A percentile compares a stretch with the other conserved stretches of the same genome.
These are phyloP conservation scores for Boletus pseudo-olivaceus DNA, from an alignment of 768 basidiomycete species.

Conservation along the genomic window DNA sequence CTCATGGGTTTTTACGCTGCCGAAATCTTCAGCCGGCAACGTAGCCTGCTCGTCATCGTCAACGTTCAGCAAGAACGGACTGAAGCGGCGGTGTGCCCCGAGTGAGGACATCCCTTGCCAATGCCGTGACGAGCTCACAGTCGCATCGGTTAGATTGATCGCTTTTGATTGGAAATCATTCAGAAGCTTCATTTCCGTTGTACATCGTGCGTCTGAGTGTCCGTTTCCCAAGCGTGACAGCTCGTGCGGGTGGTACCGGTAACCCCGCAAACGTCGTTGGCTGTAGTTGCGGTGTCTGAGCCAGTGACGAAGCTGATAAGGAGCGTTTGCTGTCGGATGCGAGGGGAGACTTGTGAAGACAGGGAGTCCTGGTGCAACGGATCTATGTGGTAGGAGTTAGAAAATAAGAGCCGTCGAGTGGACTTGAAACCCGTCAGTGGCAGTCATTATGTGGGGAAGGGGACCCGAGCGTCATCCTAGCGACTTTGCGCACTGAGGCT, in stretches of 20 bases:
- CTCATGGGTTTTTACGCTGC: background rate
- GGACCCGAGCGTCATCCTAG: too few species aligned
- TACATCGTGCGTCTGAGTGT: background rate
- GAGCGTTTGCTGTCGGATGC: constrained; percentile 26
- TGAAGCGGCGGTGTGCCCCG: constrained; percentile 6
- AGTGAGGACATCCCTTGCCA: background rate
- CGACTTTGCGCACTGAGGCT: too few species aligned
- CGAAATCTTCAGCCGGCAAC: constrained; percentile 3
- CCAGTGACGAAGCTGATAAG: constrained; percentile 25
- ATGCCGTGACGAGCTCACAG: background rate
- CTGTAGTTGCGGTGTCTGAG: constrained; percentile 7
- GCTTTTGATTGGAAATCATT: background rate
- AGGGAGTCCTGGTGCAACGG: too few species aligned
- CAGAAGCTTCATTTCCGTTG: background rate
- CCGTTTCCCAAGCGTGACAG: constrained; percentile 20
- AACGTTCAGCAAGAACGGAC: background rate
- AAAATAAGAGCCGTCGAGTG: too few species aligned
- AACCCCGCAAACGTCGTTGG: constrained; percentile 25
- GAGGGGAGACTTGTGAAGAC: too few species aligned
- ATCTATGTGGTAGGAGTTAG: too few species aligned
- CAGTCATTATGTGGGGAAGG: too few species aligned
- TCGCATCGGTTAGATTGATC: background rate
- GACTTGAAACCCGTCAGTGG: too few species aligned
- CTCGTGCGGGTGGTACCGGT: constrained; percentile 19
- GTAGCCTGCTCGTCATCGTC: constrained; percentile 10